phyloP scores from a whole-genome alignment of 345 rosid species.

The Pugionium cornutum region DNA sequence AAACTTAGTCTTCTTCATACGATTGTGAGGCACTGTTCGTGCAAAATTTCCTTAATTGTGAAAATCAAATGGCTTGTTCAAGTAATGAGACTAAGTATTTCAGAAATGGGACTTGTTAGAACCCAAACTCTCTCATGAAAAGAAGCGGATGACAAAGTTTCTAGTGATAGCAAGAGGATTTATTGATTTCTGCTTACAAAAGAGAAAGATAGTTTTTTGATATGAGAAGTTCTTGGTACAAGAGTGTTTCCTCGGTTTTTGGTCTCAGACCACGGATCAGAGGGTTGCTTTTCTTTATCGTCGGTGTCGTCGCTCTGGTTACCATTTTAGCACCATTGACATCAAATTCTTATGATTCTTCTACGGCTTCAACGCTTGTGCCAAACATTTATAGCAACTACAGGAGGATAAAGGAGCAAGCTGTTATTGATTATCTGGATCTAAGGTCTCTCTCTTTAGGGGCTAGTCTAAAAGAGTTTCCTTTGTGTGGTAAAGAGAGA shows the following conservation, averaged over 20 bases:
- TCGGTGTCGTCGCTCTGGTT: constrained; percentile 66
- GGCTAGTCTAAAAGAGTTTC: constrained; percentile 58
- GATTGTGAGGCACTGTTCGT: too few relatives aligned
- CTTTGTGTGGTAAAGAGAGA: constrained; percentile 83
- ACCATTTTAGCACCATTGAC: constrained; percentile 72
- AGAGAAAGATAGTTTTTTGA: constrained; percentile 42
- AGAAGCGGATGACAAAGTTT: constrained; percentile 42
- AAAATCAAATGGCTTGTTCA: constrained; percentile 17
- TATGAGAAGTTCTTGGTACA: constrained; percentile 90
- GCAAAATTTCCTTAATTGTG: constrained; percentile 13
- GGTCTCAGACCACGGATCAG: constrained; percentile 70
- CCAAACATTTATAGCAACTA: constrained; percentile 67
- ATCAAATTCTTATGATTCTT: constrained; percentile 54
- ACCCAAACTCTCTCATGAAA: constrained; percentile 34
- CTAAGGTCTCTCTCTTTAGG: constrained; percentile 63
- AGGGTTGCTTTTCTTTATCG: constrained; percentile 62
- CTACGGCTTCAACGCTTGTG: constrained; percentile 41
- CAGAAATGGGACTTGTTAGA: constrained; percentile 38
- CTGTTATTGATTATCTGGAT: constrained; percentile 81
- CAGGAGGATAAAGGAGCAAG: constrained; percentile 91
- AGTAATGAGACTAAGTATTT: constrained; percentile 34
- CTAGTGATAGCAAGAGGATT: constrained; percentile 39
- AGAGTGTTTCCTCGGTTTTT: constrained; percentile 54
- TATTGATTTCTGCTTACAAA: too few relatives aligned
- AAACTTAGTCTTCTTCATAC: too few relatives aligned